These are phyloP conservation scores for Actinomortierella wolfii DNA, from an alignment of 371 early-diverging fungal species.

Conservation along the genomic window DNA sequence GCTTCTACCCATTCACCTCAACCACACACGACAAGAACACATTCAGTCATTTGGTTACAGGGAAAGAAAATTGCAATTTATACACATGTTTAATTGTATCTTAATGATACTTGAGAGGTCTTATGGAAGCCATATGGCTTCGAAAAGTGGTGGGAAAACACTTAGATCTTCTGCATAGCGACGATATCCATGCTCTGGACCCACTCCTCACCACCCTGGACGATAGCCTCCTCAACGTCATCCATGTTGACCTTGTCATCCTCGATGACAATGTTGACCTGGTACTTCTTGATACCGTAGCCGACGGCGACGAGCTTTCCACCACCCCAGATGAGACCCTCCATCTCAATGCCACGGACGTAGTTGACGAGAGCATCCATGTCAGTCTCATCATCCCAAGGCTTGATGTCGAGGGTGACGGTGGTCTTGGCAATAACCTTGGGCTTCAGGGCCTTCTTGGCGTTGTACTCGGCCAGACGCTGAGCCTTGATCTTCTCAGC, in stretches of 20 bases:
- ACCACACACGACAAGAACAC: no score
- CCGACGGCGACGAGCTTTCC: constrained; percentile 81
- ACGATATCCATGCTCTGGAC: constrained; percentile 95
- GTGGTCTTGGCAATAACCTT: constrained; percentile 92
- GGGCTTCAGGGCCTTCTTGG: constrained; percentile 94
- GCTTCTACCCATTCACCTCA: no score
- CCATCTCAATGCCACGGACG: constrained; percentile 81
- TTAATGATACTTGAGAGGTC: no score
- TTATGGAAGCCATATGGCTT: no score
- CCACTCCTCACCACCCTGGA: constrained; percentile 74
- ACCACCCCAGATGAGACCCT: constrained; percentile 93
- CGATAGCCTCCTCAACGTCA: constrained; percentile 81
- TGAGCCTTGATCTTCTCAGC: constrained; percentile 87
- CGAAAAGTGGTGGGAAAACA: constrained; percentile 1
- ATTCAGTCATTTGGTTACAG: no score
- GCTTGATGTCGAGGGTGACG: constrained; percentile 93
- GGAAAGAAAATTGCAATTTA: no score
- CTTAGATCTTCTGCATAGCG: constrained; percentile 94
- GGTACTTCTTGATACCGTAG: constrained; percentile 95
- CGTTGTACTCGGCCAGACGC: constrained; percentile 91
- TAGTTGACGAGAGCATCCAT: constrained; percentile 74
- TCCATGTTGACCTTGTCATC: constrained; percentile 91
- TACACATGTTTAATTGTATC: no score
- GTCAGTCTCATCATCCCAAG: constrained; percentile 97
- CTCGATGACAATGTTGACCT: constrained; percentile 91